Evolutionary conservation across 2,329 filamentous ascomycete genomes (phyloP).

Genomic region (Ophiocordyceps camponoti-leonardi): DNA sequence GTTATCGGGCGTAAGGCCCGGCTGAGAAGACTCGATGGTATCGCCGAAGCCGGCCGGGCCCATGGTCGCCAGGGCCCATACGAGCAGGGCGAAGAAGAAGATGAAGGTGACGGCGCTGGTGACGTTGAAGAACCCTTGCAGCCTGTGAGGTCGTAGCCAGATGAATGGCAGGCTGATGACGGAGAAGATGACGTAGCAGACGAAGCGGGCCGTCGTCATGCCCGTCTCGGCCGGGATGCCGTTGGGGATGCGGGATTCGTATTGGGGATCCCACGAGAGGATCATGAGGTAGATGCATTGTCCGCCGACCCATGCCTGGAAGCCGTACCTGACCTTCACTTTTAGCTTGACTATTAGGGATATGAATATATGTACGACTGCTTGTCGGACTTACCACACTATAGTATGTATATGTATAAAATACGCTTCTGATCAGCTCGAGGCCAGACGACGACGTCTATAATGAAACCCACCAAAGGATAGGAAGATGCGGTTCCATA

Average conservation of each 20-base stretch:
- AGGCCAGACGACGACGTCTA: background rate
- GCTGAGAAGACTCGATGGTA: conserved; percentile 9
- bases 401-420: background rate
- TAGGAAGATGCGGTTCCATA: conserved; percentile 24
- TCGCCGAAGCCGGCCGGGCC: conserved; percentile 20
- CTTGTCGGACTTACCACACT: conserved; percentile 8
- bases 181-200: conserved; percentile 26
- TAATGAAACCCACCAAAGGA: conserved; percentile 16
- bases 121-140: conserved; percentile 23
- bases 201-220: conserved; percentile 25
- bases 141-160: conserved; percentile 24
- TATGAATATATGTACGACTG: background rate
- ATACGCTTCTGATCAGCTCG: background rate
- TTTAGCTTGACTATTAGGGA: background rate
- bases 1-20: conserved; percentile 8
- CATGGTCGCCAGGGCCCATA: conserved; percentile 27
- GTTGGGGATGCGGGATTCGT: conserved; percentile 24
- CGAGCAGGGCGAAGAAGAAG: conserved; percentile 23
- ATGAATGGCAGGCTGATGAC: conserved; percentile 24
- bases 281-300: conserved; percentile 27
- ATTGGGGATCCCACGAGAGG: conserved; percentile 24
- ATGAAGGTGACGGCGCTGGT: conserved; percentile 20
- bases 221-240: conserved; percentile 20
- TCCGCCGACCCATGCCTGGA: conserved; percentile 28
- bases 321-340: conserved; percentile 16